These are phyloP conservation scores for Inga oerstediana DNA, from an alignment of 306 rosid species.

Conservation along the genomic window DNA sequence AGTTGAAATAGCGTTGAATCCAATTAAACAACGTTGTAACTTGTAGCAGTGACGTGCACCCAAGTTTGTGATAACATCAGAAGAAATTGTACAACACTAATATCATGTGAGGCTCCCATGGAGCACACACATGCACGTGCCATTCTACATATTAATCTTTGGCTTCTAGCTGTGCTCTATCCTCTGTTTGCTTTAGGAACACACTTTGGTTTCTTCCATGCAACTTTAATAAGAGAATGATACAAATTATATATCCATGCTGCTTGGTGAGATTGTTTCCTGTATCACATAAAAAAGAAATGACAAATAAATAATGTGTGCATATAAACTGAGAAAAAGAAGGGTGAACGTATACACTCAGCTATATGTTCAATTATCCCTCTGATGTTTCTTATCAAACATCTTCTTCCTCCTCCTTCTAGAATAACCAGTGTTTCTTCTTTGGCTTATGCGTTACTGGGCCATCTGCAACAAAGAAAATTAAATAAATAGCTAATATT, in stretches of 20 bases:
- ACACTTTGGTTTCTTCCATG: neutral
- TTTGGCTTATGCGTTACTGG: conserved; percentile 66
- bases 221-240: neutral
- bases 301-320: neutral
- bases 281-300: neutral
- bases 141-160: neutral
- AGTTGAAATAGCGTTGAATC: neutral
- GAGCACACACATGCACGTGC: neutral
- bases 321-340: neutral
- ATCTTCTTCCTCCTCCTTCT: conserved; percentile 10
- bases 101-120: neutral
- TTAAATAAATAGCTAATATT: conserved; percentile 20
- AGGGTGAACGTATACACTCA: neutral
- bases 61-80: neutral
- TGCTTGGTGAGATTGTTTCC: neutral
- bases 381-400: neutral
- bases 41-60: neutral
- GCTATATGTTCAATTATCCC: neutral
- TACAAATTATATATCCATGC: neutral
- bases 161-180: neutral
- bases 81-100: neutral
- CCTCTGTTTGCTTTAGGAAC: neutral
- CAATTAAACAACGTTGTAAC: neutral
- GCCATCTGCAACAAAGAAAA: conserved; percentile 53
- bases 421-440: conserved; percentile 90